phyloP scores from a whole-genome alignment of 1,139 yeast species.

The Hansenula lynferdii region DNA sequence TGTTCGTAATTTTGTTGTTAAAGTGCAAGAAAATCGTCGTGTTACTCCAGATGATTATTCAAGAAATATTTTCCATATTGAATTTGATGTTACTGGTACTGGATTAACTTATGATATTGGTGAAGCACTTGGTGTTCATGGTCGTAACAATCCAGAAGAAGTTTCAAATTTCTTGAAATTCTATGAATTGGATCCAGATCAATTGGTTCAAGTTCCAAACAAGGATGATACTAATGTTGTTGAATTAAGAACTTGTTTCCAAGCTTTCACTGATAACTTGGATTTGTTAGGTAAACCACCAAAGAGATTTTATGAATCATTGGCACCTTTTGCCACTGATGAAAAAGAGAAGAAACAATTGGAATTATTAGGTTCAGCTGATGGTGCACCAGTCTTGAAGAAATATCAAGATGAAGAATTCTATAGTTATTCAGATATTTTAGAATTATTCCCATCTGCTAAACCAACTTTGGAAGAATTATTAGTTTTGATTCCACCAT shows the following conservation, averaged over 20 bases:
- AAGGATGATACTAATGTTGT: slow-evolving; percentile 52
- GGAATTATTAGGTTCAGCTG: slow-evolving; percentile 62
- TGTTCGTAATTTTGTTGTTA: slow-evolving; percentile 77
- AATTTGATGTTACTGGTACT: slow-evolving; percentile 87
- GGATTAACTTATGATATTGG: slow-evolving; percentile 92
- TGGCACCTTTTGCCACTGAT: slow-evolving; percentile 70
- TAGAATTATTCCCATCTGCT: slow-evolving; percentile 77
- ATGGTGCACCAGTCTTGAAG: slow-evolving; percentile 85
- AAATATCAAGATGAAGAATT: slow-evolving; percentile 82
- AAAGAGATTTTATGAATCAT: slow-evolving; percentile 84
- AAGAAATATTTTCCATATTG: slow-evolving; percentile 95
- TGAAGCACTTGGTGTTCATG: slow-evolving; percentile 95
- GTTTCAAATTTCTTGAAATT: slow-evolving; percentile 66
- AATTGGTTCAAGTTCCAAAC: slow-evolving; percentile 66
- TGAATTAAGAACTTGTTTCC: slow-evolving; percentile 81
- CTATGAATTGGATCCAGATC: slow-evolving; percentile 69
- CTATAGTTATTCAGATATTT: slow-evolving; percentile 75
- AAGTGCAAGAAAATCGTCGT: slow-evolving; percentile 87
- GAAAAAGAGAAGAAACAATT: slow-evolving; percentile 60
- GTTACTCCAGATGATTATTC: slow-evolving; percentile 90
- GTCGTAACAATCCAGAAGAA: slow-evolving; percentile 64
- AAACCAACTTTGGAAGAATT: slow-evolving; percentile 75
- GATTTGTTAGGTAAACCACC: slow-evolving; percentile 96
- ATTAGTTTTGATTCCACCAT: slow-evolving; percentile 69
- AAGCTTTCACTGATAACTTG: slow-evolving; percentile 70